phyloP scores from a whole-genome alignment of 2,329 filamentous ascomycete genomes.

The Pseudogymnoascus sp. region DNA sequence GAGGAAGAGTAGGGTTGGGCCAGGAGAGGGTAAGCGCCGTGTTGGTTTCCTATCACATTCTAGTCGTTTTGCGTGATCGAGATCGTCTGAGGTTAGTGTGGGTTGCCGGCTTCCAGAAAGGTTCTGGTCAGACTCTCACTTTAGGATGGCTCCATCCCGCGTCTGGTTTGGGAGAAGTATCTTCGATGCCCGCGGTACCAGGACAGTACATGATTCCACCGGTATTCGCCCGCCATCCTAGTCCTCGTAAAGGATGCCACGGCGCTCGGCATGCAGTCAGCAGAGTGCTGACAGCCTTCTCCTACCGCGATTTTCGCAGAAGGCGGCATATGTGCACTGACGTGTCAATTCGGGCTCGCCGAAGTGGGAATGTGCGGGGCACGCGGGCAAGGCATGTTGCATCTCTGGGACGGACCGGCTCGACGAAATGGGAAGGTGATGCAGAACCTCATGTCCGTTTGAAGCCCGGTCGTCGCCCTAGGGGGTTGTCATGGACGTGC shows the following conservation, averaged over 20 bases:
- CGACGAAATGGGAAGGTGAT: conserved; percentile 2
- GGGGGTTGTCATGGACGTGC: background rate
- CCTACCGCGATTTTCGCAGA: background rate
- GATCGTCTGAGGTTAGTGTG: background rate
- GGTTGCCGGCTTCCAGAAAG: background rate
- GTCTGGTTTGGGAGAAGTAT: background rate
- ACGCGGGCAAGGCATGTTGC: conserved; percentile 2
- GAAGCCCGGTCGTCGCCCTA: background rate
- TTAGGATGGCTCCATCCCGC: background rate
- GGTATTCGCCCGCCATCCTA: background rate
- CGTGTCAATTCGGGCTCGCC: background rate
- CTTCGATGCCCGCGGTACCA: background rate
- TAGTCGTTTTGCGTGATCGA: background rate
- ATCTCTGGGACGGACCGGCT: background rate
- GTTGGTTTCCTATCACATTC: background rate
- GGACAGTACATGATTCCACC: background rate
- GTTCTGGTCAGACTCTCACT: background rate
- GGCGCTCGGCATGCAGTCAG: background rate
- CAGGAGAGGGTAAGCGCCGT: background rate
- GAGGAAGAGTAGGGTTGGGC: background rate
- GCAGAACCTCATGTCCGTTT: background rate
- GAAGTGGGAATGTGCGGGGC: background rate
- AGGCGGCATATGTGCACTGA: conserved; percentile 4
- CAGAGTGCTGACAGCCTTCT: background rate
- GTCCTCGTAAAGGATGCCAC: background rate